Evolutionary conservation across 768 basidiomycete genomes (phyloP).

Genomic region (Rhodotorula diobovata): DNA sequence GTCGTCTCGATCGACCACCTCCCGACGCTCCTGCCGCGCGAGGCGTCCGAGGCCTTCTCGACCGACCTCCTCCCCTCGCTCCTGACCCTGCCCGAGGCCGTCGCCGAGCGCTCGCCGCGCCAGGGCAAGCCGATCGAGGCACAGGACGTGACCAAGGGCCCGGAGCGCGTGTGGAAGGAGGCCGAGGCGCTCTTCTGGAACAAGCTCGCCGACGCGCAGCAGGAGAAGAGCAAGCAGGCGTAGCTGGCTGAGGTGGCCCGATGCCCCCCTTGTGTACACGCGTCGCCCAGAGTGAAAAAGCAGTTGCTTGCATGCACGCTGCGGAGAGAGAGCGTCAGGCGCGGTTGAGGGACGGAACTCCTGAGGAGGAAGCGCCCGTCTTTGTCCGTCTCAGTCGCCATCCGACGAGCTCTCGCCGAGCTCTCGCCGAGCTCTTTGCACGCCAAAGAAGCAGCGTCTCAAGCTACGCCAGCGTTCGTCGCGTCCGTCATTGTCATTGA

Average conservation of each 20-base stretch:
- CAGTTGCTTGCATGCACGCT: too few species aligned
- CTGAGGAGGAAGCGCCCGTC: too few species aligned
- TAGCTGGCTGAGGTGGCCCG: background rate
- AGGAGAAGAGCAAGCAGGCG: background rate
- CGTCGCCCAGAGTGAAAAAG: too few species aligned
- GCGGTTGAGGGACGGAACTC: too few species aligned
- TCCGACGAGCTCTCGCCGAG: too few species aligned
- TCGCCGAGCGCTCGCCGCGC: conserved; percentile 18
- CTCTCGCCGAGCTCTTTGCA: too few species aligned
- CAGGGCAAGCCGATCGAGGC: conserved; percentile 23
- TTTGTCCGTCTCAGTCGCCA: too few species aligned
- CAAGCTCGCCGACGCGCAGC: conserved; percentile 53
- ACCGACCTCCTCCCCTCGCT: conserved; percentile 77
- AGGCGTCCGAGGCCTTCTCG: conserved; percentile 96
- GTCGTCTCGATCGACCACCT: conserved; percentile 96
- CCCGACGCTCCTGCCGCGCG: conserved; percentile 88
- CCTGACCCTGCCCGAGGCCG: conserved; percentile 59
- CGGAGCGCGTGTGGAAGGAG: conserved; percentile 75
- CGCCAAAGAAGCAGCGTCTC: too few species aligned
- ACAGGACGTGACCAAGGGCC: conserved; percentile 47
- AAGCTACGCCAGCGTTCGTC: too few species aligned
- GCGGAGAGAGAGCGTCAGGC: too few species aligned
- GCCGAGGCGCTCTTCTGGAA: conserved; percentile 76
- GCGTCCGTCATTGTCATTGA: too few species aligned
- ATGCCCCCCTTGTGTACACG: too few species aligned